Percentiles rank a stretch among this genome's conserved stretches.
These are phyloP conservation scores for Malus fusca DNA, from an alignment of 306 rosid species.

Conservation along the genomic window DNA sequence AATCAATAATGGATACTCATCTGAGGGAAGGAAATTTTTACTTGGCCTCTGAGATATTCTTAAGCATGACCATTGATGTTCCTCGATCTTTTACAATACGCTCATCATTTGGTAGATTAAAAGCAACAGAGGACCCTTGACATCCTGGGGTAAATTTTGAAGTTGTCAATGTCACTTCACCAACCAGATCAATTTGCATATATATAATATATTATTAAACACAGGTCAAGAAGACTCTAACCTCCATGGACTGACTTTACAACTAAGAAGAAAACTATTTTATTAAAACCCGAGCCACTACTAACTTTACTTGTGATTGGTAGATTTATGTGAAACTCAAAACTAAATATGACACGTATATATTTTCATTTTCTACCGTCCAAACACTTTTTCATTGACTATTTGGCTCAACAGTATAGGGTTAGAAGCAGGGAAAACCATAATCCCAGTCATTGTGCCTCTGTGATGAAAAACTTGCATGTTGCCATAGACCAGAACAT, in stretches of 20 bases:
- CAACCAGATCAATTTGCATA: not conserved
- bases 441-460: not conserved
- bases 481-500: not conserved
- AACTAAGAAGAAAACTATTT: not conserved
- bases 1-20: slow-evolving; percentile 10
- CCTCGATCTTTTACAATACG: slow-evolving; percentile 80
- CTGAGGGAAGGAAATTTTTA: slow-evolving; percentile 28
- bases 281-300: not conserved
- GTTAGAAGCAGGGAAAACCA: not conserved
- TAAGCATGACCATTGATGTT: slow-evolving; percentile 94
- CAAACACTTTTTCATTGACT: not conserved
- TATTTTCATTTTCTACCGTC: not conserved
- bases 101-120: slow-evolving; percentile 94
- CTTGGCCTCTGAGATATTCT: slow-evolving; percentile 98
- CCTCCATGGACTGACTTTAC: not conserved
- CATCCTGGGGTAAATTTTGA: slow-evolving; percentile 56
- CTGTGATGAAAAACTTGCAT: not conserved
- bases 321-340: not conserved
- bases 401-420: not conserved
- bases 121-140: slow-evolving; percentile 95
- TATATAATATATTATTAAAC: not conserved
- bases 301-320: not conserved
- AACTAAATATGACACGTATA: not conserved
- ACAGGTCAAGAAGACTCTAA: not conserved
- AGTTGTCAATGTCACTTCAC: slow-evolving; percentile 10